Evolutionary conservation across 108 stramenopile genomes (phyloP).

Genomic region (Fragilaria crotonensis): DNA sequence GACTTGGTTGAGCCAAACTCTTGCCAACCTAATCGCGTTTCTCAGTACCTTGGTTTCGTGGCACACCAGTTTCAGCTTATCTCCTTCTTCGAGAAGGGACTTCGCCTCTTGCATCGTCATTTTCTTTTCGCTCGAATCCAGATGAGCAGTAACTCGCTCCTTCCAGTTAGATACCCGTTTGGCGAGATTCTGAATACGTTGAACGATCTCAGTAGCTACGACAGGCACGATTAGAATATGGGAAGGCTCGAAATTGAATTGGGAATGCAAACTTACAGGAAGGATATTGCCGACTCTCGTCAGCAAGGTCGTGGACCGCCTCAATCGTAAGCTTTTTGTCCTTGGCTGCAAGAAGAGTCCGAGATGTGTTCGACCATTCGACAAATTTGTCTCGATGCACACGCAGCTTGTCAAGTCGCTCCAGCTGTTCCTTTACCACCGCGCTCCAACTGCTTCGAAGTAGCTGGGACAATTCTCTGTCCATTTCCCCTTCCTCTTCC

Average conservation of each 20-base stretch:
- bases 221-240: background rate
- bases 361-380: conserved; percentile 49
- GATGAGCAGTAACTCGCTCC: conserved; percentile 11
- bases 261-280: conserved; percentile 33
- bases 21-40: conserved; percentile 33
- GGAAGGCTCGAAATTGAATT: background rate
- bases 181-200: conserved; percentile 36
- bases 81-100: conserved; percentile 38
- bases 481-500: conserved; percentile 25
- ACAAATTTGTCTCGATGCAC: conserved; percentile 48
- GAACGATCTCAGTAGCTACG: conserved; percentile 49
- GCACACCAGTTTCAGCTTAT: conserved; percentile 46
- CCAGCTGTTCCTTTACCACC: conserved; percentile 47
- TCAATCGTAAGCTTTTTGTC: conserved; percentile 49
- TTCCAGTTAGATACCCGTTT: conserved; percentile 39
- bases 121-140: conserved; percentile 39
- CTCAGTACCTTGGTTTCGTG: conserved; percentile 45
- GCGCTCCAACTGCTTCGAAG: conserved; percentile 38
- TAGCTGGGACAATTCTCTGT: conserved; percentile 15
- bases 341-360: conserved; percentile 31
- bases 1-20: conserved; percentile 50
- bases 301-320: conserved; percentile 38
- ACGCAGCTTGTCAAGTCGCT: conserved; percentile 35
- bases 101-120: conserved; percentile 51
- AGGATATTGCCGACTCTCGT: conserved; percentile 43